Evolutionary conservation across 2,329 filamentous ascomycete genomes (phyloP).

Genomic region (Verticillium longisporum): DNA sequence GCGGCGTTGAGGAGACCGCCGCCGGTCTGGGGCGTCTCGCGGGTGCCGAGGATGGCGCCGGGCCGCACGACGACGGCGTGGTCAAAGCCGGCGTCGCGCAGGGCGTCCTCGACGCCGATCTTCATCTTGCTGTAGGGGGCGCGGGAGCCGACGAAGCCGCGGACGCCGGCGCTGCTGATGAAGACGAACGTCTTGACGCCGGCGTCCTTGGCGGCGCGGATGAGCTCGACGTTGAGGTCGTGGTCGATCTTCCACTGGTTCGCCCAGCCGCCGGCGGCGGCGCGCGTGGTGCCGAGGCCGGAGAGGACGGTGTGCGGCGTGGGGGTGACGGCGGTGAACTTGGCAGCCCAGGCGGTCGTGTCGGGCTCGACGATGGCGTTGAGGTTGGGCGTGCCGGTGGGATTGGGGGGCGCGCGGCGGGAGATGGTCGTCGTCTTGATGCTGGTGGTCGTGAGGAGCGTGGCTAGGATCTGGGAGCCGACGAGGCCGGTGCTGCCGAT

Average conservation of each 20-base stretch:
- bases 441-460: conserved; percentile 50
- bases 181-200: conserved; percentile 73
- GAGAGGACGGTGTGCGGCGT: conserved; percentile 64
- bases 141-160: conserved; percentile 30
- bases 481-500: conserved; percentile 62
- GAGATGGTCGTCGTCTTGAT: conserved; percentile 56
- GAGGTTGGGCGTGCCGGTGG: conserved; percentile 46
- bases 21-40: conserved; percentile 52
- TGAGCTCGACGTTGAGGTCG: conserved; percentile 76
- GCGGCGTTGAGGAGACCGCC: conserved; percentile 52
- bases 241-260: conserved; percentile 85
- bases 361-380: conserved; percentile 61
- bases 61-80: conserved; percentile 69
- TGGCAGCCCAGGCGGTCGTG: conserved; percentile 58
- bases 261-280: conserved; percentile 65
- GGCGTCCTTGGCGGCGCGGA: conserved; percentile 63
- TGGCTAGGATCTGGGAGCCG: conserved; percentile 67
- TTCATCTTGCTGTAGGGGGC: conserved; percentile 67
- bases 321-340: conserved; percentile 49
- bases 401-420: conserved; percentile 53
- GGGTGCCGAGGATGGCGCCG: conserved; percentile 66
- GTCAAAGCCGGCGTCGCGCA: conserved; percentile 68
- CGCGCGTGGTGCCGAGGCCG: conserved; percentile 73
- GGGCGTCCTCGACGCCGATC: conserved; percentile 73
- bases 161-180: conserved; percentile 53